phyloP scores from a whole-genome alignment of 2,329 filamentous ascomycete species.

The Cadophora gregata region DNA sequence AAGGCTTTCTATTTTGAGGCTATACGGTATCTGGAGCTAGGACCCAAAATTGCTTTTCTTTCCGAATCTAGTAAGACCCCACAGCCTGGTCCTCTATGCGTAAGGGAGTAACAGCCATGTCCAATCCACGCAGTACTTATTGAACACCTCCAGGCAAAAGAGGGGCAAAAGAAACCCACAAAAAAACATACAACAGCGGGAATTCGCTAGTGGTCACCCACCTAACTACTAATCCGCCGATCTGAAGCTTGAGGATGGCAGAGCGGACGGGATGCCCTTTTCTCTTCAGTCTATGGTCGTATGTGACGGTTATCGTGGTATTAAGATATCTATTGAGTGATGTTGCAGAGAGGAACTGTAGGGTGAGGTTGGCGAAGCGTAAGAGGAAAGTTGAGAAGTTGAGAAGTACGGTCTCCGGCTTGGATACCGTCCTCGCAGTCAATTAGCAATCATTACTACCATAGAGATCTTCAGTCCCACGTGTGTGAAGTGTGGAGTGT shows the following conservation, averaged over 20 bases:
- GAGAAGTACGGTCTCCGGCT: too few relatives aligned
- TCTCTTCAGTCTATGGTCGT: conserved; percentile 15
- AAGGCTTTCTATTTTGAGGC: too few relatives aligned
- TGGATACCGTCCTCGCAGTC: too few relatives aligned
- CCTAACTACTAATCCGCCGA: conserved; percentile 20
- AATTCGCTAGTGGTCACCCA: conserved; percentile 19
- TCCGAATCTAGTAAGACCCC: too few relatives aligned
- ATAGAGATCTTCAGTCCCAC: too few relatives aligned
- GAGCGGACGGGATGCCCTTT: conserved; percentile 20
- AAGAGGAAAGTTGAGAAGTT: background rate
- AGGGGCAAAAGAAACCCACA: background rate
- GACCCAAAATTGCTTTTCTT: too few relatives aligned
- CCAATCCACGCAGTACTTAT: too few relatives aligned
- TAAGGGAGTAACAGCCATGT: too few relatives aligned
- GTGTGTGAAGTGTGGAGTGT: too few relatives aligned
- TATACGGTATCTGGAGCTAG: too few relatives aligned
- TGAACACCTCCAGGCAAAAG: background rate
- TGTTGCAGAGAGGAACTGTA: background rate
- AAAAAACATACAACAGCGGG: conserved; percentile 18
- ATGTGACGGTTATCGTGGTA: background rate
- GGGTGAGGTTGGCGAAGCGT: background rate
- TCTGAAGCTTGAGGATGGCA: conserved; percentile 19
- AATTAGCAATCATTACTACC: too few relatives aligned
- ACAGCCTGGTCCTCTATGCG: too few relatives aligned
- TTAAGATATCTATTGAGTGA: background rate